phyloP scores from a whole-genome alignment of 2,329 filamentous ascomycete species.

The Hirsutella rhossiliensis region DNA sequence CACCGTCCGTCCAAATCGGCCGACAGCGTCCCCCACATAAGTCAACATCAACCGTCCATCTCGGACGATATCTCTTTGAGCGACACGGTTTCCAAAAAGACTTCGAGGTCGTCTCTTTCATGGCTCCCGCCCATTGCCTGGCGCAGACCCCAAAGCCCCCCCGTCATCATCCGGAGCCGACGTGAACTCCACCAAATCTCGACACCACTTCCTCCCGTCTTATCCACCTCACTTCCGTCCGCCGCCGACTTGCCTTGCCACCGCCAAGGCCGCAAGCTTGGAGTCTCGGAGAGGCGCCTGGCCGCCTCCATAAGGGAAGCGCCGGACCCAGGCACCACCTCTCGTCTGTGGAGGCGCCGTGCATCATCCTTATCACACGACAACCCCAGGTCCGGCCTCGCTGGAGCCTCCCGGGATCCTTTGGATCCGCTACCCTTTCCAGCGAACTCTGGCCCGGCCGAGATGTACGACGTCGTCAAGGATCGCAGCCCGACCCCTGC shows the following conservation, averaged over 20 bases:
- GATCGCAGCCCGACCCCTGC: too few species aligned
- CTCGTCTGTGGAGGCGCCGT: too few species aligned
- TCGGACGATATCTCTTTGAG: background rate
- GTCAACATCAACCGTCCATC: background rate
- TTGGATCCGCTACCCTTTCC: too few species aligned
- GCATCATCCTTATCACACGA: too few species aligned
- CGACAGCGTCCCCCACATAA: background rate
- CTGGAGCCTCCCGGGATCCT: too few species aligned
- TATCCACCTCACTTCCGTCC: slow-evolving; percentile 8
- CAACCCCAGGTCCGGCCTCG: too few species aligned
- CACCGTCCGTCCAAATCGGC: slow-evolving; percentile 2
- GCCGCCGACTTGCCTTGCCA: background rate
- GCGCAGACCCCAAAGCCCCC: background rate
- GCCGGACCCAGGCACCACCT: too few species aligned
- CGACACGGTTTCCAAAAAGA: background rate
- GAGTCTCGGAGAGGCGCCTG: too few species aligned
- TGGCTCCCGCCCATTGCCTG: slow-evolving; percentile 1
- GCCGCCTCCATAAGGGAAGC: too few species aligned
- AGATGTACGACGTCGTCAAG: too few species aligned
- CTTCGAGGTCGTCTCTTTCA: background rate
- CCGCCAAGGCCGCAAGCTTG: background rate
- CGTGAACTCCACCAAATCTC: slow-evolving; percentile 26
- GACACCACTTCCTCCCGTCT: slow-evolving; percentile 23
- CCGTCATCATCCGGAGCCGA: slow-evolving; percentile 20
- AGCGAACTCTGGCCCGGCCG: too few species aligned